Evolutionary conservation across 208 protist genomes (phyloP).

Genomic region (Crithidia mellificae): DNA sequence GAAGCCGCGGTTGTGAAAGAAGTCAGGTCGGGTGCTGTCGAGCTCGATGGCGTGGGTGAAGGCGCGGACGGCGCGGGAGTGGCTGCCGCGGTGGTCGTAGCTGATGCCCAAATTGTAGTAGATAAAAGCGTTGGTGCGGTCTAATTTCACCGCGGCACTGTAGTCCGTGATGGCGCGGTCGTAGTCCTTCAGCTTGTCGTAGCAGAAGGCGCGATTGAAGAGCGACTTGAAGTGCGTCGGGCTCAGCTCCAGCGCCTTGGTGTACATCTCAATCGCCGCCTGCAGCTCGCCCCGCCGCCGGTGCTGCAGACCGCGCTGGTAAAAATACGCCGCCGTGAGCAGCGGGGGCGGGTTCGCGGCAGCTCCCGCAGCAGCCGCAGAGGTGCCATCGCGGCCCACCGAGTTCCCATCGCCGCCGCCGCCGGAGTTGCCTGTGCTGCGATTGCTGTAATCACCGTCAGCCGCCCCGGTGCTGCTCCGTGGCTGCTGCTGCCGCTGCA

Average conservation of each 20-base stretch:
- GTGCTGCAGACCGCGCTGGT: conserved; percentile 71
- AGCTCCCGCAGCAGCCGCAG: neutral
- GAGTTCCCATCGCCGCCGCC: too few species aligned
- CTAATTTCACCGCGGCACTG: conserved; percentile 57
- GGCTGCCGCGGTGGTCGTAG: conserved; percentile 63
- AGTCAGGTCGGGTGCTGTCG: conserved; percentile 64
- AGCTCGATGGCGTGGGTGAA: conserved; percentile 78
- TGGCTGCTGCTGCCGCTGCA: neutral
- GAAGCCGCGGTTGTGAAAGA: conserved; percentile 88
- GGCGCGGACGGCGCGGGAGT: conserved; percentile 55
- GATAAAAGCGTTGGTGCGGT: conserved; percentile 81
- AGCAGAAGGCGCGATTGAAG: conserved; percentile 90
- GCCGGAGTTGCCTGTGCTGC: too few species aligned
- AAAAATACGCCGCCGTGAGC: conserved; percentile 46
- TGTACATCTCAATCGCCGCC: conserved; percentile 83
- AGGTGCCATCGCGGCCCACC: too few species aligned
- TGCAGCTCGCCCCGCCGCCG: conserved; percentile 67
- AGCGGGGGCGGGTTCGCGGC: neutral
- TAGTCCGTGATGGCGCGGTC: conserved; percentile 78
- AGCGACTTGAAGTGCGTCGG: conserved; percentile 84
- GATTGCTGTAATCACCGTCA: too few species aligned
- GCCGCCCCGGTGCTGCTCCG: neutral
- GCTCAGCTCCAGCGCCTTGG: conserved; percentile 67
- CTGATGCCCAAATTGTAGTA: conserved; percentile 91
- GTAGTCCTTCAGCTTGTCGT: conserved; percentile 69